These are phyloP conservation scores for Aspergillus bridgeri DNA, from an alignment of 495 filamentous ascomycete genomes.

Conservation along the genomic window DNA sequence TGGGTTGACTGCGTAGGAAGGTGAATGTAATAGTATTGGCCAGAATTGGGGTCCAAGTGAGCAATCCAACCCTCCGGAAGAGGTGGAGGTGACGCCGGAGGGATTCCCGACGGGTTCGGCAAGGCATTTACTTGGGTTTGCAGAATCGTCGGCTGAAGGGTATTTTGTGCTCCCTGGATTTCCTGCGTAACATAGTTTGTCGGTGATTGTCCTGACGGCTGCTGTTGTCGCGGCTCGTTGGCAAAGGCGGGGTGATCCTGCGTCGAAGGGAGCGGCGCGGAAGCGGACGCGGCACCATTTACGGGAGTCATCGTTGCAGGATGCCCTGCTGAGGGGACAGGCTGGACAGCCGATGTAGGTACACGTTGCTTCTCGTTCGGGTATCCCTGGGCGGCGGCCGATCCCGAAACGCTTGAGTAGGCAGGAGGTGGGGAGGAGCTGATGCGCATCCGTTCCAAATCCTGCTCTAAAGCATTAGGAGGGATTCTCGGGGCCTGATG, in stretches of 20 bases:
- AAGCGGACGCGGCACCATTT: slow-evolving; percentile 26
- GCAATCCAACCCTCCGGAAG: slow-evolving; percentile 98
- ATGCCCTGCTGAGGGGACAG: slow-evolving; percentile 23
- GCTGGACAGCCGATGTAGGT: slow-evolving; percentile 22
- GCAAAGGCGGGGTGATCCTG: slow-evolving; percentile 83
- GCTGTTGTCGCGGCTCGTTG: slow-evolving; percentile 62
- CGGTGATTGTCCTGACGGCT: slow-evolving; percentile 37
- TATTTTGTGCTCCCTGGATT: slow-evolving; percentile 3
- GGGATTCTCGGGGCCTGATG: slow-evolving; percentile 30
- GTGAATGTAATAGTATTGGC: slow-evolving; percentile 99
- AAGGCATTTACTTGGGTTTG: slow-evolving; percentile 39
- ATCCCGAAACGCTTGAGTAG: slow-evolving; percentile 73
- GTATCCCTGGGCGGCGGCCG: slow-evolving; percentile 56
- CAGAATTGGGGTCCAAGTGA: slow-evolving; percentile 88
- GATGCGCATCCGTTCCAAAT: slow-evolving; percentile 83
- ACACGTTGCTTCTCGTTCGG: slow-evolving; percentile 70
- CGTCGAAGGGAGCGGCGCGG: slow-evolving; percentile 40
- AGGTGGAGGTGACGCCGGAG: slow-evolving; percentile 80
- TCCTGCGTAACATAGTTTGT: slow-evolving; percentile 32
- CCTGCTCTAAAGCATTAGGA: slow-evolving; percentile 73
- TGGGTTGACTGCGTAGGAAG: slow-evolving; percentile 93
- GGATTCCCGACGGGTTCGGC: slow-evolving; percentile 54
- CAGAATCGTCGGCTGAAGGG: background rate
- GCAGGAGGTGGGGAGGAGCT: slow-evolving; percentile 84
- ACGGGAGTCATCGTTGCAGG: slow-evolving; percentile 26